Percentiles rank a stretch among this genome's conserved stretches.
phyloP scores from a whole-genome alignment of 441 rosid species.

The Aleurites moluccanus region DNA sequence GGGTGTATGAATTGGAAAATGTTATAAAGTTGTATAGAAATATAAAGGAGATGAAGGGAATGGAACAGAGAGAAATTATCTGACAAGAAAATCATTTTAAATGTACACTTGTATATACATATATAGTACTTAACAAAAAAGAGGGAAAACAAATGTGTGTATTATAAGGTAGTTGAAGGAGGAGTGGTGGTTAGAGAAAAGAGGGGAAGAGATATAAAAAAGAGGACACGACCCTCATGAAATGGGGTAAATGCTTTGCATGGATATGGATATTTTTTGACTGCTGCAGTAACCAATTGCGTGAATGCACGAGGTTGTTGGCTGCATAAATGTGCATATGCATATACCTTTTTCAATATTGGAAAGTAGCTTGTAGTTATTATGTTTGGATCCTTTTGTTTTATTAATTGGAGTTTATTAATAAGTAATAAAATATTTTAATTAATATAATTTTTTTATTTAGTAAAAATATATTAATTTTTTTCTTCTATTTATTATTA shows the following conservation, averaged over 20 bases:
- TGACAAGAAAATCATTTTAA: slow-evolving; percentile 22
- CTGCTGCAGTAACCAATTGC: slow-evolving; percentile 52
- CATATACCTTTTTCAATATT: neutral
- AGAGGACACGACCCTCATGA: slow-evolving; percentile 71
- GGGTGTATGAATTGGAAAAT: neutral
- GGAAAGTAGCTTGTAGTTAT: slow-evolving; percentile 1
- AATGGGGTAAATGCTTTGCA: slow-evolving; percentile 65
- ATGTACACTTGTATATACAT: no score
- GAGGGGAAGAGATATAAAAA: slow-evolving; percentile 30
- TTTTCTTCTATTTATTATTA: no score
- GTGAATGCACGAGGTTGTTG: slow-evolving; percentile 62
- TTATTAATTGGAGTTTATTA: no score
- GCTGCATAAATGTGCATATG: slow-evolving; percentile 22
- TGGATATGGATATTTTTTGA: slow-evolving; percentile 30
- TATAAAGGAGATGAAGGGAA: neutral
- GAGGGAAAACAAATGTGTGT: neutral
- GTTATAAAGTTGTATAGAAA: neutral
- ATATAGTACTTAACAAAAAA: neutral
- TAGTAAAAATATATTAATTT: no score
- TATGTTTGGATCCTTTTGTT: neutral
- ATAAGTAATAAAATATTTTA: no score
- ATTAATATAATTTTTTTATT: no score
- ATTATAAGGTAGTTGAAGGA: slow-evolving; percentile 8
- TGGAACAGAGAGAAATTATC: slow-evolving; percentile 2
- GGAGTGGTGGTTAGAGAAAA: slow-evolving; percentile 24